phyloP scores from a whole-genome alignment of 2,329 filamentous ascomycete species.

The Paraphoma chrysanthemicola region DNA sequence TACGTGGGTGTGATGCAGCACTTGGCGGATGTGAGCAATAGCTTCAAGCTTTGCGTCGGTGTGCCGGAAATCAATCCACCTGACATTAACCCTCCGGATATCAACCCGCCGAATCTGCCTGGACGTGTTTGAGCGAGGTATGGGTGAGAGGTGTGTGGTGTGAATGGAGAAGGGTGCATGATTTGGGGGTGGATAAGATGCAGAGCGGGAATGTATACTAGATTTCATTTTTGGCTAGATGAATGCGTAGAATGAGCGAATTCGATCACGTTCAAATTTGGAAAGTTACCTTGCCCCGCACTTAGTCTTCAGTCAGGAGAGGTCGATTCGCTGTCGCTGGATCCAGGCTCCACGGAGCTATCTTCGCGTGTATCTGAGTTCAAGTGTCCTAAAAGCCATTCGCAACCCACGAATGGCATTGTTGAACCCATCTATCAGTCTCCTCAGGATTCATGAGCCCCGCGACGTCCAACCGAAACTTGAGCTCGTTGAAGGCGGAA shows the following conservation, averaged over 20 bases:
- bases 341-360: no score
- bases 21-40: background rate
- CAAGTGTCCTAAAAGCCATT: background rate
- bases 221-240: no score
- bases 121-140: background rate
- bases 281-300: no score
- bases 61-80: background rate
- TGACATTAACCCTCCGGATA: background rate
- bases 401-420: background rate
- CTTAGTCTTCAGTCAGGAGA: no score
- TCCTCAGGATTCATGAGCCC: background rate
- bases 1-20: background rate
- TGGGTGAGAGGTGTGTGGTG: no score
- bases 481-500: background rate
- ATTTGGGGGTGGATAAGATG: no score
- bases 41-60: background rate
- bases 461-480: background rate
- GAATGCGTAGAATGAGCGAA: no score
- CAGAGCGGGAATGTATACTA: no score
- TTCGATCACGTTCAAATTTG: no score
- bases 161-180: no score
- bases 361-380: no score
- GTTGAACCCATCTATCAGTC: background rate
- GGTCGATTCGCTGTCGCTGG: no score
- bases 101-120: background rate